A percentile compares a stretch with the other conserved stretches of the same genome.
Conservation (phyloP, 1,284 basidiomycete genomes). For the Neotropicomus parvogracilis region DNA sequence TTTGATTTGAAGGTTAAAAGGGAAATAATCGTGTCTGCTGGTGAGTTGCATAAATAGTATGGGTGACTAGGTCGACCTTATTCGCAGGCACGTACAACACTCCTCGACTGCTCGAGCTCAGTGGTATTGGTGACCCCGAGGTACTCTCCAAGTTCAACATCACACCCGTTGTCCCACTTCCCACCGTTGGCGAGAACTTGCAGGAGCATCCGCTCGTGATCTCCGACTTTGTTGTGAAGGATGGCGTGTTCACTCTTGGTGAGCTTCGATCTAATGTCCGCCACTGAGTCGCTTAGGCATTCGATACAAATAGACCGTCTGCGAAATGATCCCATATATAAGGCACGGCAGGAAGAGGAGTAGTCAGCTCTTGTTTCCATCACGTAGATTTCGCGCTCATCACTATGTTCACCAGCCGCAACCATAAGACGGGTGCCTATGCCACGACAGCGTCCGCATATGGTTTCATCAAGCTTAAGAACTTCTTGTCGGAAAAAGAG, state of each 20-base stretch:
- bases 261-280: background rate
- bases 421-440: constrained; percentile 16
- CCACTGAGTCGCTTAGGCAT: too few species aligned
- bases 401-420: background rate
- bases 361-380: constrained; percentile 10
- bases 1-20: constrained; percentile 10
- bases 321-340: constrained; percentile 17
- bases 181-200: constrained; percentile 20
- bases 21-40: constrained; percentile 17
- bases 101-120: constrained; percentile 21
- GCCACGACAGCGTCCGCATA: constrained; percentile 19
- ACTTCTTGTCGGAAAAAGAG: constrained; percentile 15
- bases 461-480: constrained; percentile 19
- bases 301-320: constrained; percentile 6
- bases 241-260: constrained; percentile 20
- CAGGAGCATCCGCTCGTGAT: constrained; percentile 16
- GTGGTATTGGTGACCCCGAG: constrained; percentile 13
- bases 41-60: too few species aligned
- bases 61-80: background rate
- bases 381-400: background rate
- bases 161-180: constrained; percentile 12
- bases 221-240: constrained; percentile 20
- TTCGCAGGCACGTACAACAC: constrained; percentile 18
- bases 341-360: constrained; percentile 12
- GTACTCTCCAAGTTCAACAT: constrained; percentile 20